Conservation (phyloP, 305 asterid species). For the Fraxinus albicans region DNA sequence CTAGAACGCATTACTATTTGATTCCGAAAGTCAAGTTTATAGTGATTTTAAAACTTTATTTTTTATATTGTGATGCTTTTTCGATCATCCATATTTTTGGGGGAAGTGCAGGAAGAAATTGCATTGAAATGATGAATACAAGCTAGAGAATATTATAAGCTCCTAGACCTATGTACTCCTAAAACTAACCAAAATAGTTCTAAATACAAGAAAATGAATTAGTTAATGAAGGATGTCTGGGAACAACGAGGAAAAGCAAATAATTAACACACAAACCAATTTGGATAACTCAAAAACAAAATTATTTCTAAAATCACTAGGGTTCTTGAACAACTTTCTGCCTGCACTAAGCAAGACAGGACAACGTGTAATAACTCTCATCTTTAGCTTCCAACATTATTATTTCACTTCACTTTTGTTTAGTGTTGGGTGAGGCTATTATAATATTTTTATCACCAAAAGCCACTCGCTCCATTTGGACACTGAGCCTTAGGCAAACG, state of each 20-base stretch:
- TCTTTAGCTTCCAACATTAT: neutral
- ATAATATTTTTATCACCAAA: neutral
- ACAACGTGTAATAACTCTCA: neutral
- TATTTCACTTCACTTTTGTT: neutral
- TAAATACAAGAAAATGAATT: neutral
- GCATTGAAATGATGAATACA: neutral
- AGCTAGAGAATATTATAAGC: neutral
- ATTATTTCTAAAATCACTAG: neutral
- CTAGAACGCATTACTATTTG: neutral
- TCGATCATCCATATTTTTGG: neutral
- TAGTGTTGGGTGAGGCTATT: neutral
- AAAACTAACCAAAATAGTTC: neutral
- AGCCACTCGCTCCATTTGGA: neutral
- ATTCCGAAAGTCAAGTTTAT: neutral
- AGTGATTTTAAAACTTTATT: neutral
- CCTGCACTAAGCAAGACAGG: neutral
- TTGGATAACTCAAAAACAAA: neutral
- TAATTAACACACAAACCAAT: neutral
- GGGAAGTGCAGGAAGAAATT: neutral
- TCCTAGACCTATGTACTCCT: neutral
- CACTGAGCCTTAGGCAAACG: neutral
- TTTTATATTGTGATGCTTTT: neutral
- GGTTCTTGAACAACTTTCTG: neutral
- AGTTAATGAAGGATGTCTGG: neutral
- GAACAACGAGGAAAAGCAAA: neutral